Evolutionary conservation across 148 eudicot species (phyloP), one percentile per base, ranked within the genome.

Genomic region (Drosera capensis): DNA sequence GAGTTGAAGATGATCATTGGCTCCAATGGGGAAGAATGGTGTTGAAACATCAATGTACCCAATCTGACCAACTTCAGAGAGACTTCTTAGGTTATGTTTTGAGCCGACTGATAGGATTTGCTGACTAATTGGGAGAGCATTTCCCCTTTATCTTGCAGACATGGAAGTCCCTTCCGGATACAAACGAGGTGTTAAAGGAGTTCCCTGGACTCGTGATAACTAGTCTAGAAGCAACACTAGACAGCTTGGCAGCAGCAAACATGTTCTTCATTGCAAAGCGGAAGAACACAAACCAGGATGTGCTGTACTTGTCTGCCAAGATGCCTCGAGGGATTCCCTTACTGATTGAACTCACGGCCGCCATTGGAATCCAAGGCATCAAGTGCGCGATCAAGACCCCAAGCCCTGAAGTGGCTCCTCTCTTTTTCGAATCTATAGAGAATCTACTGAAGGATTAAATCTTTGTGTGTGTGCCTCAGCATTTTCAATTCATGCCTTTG

Each of bases 191-290:
- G 16, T 57, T 79, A 17, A 88, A 49, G 60, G 97, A 83, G 41
- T 75, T 83, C 49, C 86, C 94, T 7, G 63, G 70, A 34, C 62
- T 73, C 21, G 78, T 78, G 24, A 28, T 88, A 40, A 80, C 64
- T 62, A 83, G 90, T 25, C 62, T 80, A 19, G 97, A 88, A 55
- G 58, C 92, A 50, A 74, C 79, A 26, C 61, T 88, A 2, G 97
- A 88, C 40, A 72, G 45, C 45, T 30, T 88, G 51, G 68, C 94
- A 8, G 57, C 72, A 42, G 75, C 86, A 42, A 80, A 88, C 70
- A 80, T 88, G 92, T 83, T 83, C 70, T 88, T 88, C 54, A 80
- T 84, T 20, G 94, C 97, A 14, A 88, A 88, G 67, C 79, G 97
- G 53, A 88, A 78, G 62, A 67, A 88, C 14, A 80, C 79, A 53